Percentiles rank a stretch among this genome's conserved stretches.
Conservation (phyloP, 495 filamentous ascomycete genomes). For the Xylaria telfairii region DNA sequence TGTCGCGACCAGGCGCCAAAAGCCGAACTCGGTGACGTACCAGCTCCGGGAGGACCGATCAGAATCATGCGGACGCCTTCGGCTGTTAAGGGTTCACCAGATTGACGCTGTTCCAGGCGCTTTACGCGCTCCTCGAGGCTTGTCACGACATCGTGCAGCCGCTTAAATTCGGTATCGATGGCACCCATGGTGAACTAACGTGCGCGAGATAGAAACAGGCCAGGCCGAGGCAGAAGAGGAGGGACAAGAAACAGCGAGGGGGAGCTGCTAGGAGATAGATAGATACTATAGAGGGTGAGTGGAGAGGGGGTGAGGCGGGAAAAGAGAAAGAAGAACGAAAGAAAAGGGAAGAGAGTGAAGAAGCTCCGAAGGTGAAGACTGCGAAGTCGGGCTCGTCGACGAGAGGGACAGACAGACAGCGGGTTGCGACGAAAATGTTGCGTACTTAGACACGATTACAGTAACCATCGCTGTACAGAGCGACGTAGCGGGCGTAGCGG, state of each 20-base stretch:
- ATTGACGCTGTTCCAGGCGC: constrained; percentile 71
- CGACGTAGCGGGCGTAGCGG: constrained; percentile 10
- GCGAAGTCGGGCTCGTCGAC: constrained; percentile 24
- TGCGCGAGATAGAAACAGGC: constrained; percentile 38
- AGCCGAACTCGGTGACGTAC: constrained; percentile 59
- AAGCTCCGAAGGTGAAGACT: constrained; percentile 19
- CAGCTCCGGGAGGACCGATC: constrained; percentile 96
- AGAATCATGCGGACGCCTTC: constrained; percentile 90
- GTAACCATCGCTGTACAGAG: constrained; percentile 17
- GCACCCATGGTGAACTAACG: constrained; percentile 72
- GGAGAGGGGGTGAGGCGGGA: constrained; percentile 28
- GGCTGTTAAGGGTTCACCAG: constrained; percentile 55
- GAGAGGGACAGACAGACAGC: constrained; percentile 4
- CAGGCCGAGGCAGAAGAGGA: constrained; percentile 43
- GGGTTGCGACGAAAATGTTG: constrained; percentile 24
- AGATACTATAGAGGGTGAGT: constrained; percentile 26
- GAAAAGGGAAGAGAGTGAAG: constrained; percentile 6
- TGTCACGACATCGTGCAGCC: constrained; percentile 76
- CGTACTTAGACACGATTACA: constrained; percentile 16
- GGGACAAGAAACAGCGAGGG: constrained; percentile 16
- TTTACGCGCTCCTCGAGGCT: constrained; percentile 84
- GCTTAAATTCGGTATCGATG: constrained; percentile 78
- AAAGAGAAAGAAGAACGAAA: constrained; percentile 26
- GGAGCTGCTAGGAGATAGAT: neutral
- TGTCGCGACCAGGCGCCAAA: constrained; percentile 8